phyloP scores from a whole-genome alignment of 192 early-diverging fungal genomes.

The Dispira simplex region DNA sequence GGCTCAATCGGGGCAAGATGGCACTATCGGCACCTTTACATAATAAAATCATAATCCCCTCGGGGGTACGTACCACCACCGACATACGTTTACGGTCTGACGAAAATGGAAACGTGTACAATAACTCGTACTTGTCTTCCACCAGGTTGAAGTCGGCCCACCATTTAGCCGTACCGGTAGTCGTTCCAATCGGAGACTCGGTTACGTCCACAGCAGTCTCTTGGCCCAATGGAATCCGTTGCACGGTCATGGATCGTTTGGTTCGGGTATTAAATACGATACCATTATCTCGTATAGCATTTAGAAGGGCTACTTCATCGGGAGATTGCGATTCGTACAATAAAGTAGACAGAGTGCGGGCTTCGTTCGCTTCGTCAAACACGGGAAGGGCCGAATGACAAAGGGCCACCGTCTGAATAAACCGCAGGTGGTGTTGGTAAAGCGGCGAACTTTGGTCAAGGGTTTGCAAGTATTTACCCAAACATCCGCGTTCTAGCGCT shows the following conservation, averaged over 20 bases:
- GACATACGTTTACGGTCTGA: slow-evolving; percentile 95
- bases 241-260: slow-evolving; percentile 15
- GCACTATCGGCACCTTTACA: slow-evolving; percentile 95
- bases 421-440: neutral
- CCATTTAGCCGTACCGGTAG: neutral
- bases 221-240: neutral
- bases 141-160: slow-evolving; percentile 27
- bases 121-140: slow-evolving; percentile 36
- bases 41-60: slow-evolving; percentile 63
- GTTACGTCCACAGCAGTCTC: neutral
- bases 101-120: slow-evolving; percentile 81
- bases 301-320: slow-evolving; percentile 69
- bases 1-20: slow-evolving; percentile 71
- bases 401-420: slow-evolving; percentile 1
- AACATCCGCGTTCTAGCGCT: slow-evolving; percentile 1
- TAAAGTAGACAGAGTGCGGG: neutral
- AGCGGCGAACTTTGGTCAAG: neutral
- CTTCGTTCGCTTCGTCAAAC: neutral
- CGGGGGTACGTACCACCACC: slow-evolving; percentile 58
- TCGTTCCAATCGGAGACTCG: neutral
- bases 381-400: slow-evolving; percentile 11
- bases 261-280: slow-evolving; percentile 46
- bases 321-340: slow-evolving; percentile 40
- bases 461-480: slow-evolving; percentile 4
- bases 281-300: slow-evolving; percentile 59